Evolutionary conservation across 2,329 filamentous ascomycete genomes (phyloP).

Genomic region (Fusarium redolens): DNA sequence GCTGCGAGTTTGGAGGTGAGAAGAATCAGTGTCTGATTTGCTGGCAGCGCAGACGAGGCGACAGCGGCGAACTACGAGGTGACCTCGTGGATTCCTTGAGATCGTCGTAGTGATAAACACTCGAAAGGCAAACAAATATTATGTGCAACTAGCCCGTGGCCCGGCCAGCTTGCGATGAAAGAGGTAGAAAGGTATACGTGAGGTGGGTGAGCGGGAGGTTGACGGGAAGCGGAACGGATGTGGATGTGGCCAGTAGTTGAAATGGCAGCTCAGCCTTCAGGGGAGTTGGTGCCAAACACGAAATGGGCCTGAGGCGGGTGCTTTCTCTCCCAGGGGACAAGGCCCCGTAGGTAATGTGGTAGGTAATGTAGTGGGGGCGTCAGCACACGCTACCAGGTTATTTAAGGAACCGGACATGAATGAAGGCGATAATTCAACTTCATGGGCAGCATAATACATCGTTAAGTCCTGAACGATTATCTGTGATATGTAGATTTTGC

Average conservation of each 20-base stretch:
- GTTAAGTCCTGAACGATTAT: background rate
- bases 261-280: slow-evolving; percentile 32
- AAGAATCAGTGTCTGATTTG: slow-evolving; percentile 34
- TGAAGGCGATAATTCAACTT: slow-evolving; percentile 5
- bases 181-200: slow-evolving; percentile 38
- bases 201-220: slow-evolving; percentile 39
- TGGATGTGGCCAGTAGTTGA: slow-evolving; percentile 39
- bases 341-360: slow-evolving; percentile 21
- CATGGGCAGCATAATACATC: slow-evolving; percentile 4
- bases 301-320: slow-evolving; percentile 37
- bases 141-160: slow-evolving; percentile 52
- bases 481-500: background rate
- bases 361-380: slow-evolving; percentile 23
- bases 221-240: slow-evolving; percentile 36
- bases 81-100: slow-evolving; percentile 22
- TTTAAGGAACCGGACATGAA: slow-evolving; percentile 15
- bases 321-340: slow-evolving; percentile 13
- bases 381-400: slow-evolving; percentile 39
- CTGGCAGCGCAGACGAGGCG: slow-evolving; percentile 27
- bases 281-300: slow-evolving; percentile 36
- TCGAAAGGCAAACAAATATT: slow-evolving; percentile 36
- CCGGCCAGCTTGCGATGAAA: slow-evolving; percentile 51
- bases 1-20: slow-evolving; percentile 35
- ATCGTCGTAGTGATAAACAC: slow-evolving; percentile 35
- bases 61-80: slow-evolving; percentile 26